Evolutionary conservation across 2,329 filamentous ascomycete species (phyloP).

Genomic region (Colletotrichum sp.): DNA sequence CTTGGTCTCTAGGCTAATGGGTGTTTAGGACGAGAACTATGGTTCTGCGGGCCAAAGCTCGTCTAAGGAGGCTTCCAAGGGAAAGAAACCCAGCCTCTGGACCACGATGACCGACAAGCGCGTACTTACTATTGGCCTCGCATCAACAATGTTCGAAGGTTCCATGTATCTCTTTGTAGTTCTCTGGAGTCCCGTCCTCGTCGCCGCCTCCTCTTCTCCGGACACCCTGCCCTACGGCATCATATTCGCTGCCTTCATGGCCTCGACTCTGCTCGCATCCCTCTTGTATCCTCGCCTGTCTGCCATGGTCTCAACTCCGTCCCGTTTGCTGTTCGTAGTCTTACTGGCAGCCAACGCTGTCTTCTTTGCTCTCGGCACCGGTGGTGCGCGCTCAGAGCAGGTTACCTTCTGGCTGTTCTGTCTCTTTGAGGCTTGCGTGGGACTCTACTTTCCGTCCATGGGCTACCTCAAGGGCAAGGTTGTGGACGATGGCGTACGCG

Average conservation of each 20-base stretch:
- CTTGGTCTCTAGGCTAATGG: background rate
- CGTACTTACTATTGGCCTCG: slow-evolving; percentile 53
- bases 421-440: slow-evolving; percentile 59
- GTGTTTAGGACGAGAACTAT: slow-evolving; percentile 52
- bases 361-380: slow-evolving; percentile 37
- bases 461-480: slow-evolving; percentile 56
- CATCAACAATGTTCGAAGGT: slow-evolving; percentile 62
- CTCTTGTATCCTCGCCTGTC: slow-evolving; percentile 45
- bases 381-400: slow-evolving; percentile 36
- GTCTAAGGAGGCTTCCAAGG: background rate
- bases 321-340: slow-evolving; percentile 37
- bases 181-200: slow-evolving; percentile 60
- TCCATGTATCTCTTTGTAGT: slow-evolving; percentile 66
- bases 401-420: slow-evolving; percentile 60
- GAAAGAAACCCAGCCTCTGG: slow-evolving; percentile 21
- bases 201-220: slow-evolving; percentile 32
- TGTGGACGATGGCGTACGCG: slow-evolving; percentile 56
- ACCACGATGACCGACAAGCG: slow-evolving; percentile 42
- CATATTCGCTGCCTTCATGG: slow-evolving; percentile 64
- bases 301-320: slow-evolving; percentile 12
- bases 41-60: slow-evolving; percentile 33
- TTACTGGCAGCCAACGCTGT: slow-evolving; percentile 40
- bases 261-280: slow-evolving; percentile 63
- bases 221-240: slow-evolving; percentile 48
- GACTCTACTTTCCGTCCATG: slow-evolving; percentile 61